Conservation (phyloP, 1,284 basidiomycete species). For the Lentinus polychrous region DNA sequence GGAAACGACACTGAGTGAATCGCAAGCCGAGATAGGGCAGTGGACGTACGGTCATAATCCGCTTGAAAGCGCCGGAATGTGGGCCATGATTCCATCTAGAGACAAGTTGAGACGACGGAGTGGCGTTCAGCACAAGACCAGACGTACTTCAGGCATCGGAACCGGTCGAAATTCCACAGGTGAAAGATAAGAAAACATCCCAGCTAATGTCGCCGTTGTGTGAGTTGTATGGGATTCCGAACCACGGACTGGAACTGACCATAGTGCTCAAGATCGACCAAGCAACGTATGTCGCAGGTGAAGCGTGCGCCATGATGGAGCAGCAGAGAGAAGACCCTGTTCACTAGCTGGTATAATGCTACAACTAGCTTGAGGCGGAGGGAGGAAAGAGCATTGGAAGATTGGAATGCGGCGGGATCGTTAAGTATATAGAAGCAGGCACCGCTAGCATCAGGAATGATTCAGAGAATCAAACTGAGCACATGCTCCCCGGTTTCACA, state of each 20-base stretch:
- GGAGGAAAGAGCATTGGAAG: too few relatives aligned
- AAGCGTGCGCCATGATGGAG: constrained; percentile 52
- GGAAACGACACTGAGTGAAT: background rate
- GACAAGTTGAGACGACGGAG: background rate
- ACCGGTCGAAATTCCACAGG: constrained; percentile 72
- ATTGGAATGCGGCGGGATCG: background rate
- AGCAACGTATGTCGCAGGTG: constrained; percentile 50
- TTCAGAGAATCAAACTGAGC: background rate
- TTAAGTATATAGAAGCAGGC: background rate
- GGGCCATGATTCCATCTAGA: constrained; percentile 60
- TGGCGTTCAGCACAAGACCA: background rate
- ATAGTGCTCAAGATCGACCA: constrained; percentile 51
- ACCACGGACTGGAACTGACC: constrained; percentile 32
- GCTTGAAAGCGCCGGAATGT: constrained; percentile 65
- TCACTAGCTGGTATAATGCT: too few relatives aligned
- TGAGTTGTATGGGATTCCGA: background rate
- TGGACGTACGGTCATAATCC: constrained; percentile 66
- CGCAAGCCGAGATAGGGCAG: background rate
- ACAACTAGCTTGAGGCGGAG: too few relatives aligned
- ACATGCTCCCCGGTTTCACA: background rate
- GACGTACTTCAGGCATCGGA: constrained; percentile 60
- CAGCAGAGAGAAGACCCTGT: too few relatives aligned
- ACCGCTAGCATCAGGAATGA: constrained; percentile 1
- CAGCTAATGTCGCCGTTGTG: constrained; percentile 33
- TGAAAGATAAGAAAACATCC: constrained; percentile 60